Conservation (phyloP, 495 filamentous ascomycete genomes). For the Hypoxylon intermedium region DNA sequence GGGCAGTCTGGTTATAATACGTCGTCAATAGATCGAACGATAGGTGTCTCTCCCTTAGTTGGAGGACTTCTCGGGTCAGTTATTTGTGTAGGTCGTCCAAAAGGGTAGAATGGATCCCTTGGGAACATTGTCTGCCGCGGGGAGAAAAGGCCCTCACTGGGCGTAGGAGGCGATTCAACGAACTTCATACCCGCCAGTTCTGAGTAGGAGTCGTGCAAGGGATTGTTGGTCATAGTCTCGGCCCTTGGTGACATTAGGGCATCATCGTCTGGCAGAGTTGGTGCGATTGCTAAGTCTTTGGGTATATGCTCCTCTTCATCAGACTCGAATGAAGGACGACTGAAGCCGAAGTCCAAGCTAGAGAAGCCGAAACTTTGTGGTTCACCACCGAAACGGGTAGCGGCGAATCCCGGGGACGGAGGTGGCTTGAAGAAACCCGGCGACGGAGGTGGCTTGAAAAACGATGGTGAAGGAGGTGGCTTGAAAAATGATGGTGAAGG, state of each 20-base stretch:
- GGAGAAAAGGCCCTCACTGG: slow-evolving; percentile 56
- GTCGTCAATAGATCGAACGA: slow-evolving; percentile 69
- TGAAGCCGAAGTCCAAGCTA: slow-evolving; percentile 37
- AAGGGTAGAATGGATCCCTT: slow-evolving; percentile 56
- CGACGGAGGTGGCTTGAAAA: slow-evolving; percentile 43
- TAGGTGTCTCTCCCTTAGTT: slow-evolving; percentile 68
- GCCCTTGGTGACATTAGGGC: slow-evolving; percentile 59
- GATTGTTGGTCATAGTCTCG: slow-evolving; percentile 62
- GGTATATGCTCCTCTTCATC: slow-evolving; percentile 32
- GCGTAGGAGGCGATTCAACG: slow-evolving; percentile 56
- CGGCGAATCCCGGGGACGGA: slow-evolving; percentile 50
- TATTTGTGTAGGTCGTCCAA: slow-evolving; percentile 51
- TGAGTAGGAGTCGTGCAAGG: slow-evolving; percentile 50
- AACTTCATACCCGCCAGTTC: slow-evolving; percentile 52
- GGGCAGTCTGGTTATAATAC: slow-evolving; percentile 51
- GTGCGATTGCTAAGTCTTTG: slow-evolving; percentile 41
- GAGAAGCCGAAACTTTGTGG: slow-evolving; percentile 45
- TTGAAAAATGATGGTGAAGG: slow-evolving; percentile 44
- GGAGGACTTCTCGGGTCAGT: slow-evolving; percentile 71
- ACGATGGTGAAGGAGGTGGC: slow-evolving; percentile 43
- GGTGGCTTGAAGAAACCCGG: slow-evolving; percentile 31
- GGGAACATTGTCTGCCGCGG: slow-evolving; percentile 59
- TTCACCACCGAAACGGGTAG: slow-evolving; percentile 43
- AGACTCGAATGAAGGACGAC: slow-evolving; percentile 21
- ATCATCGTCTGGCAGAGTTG: slow-evolving; percentile 46